Base-by-base conservation (phyloP, 1,139 yeast species). In the Pichia sp. region DNA sequence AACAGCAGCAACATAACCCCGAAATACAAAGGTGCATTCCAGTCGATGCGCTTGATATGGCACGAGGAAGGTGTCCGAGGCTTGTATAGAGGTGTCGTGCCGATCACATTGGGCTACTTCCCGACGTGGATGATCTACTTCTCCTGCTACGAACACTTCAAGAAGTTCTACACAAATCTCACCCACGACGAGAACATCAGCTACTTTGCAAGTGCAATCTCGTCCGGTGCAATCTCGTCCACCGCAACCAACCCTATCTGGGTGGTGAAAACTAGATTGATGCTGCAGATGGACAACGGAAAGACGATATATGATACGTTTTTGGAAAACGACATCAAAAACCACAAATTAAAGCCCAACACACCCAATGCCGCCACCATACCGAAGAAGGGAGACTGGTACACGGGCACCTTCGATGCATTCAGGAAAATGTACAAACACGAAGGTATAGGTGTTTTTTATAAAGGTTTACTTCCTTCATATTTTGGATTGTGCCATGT, bases 81-180 rank as follows among this genome's bases (percentile, higher is more conserved):
- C 0, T 75, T 93, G 23, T 95, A 95, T 69, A 75, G 96, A 59
- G 99, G 99, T 3, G 72, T 95, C 16, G 87, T 86, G 1, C 98
- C 99, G 10, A 90, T 93, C 42, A 80, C 95, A 1, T 72, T 93
- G 53, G 99, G 99, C 0, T 93, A 93, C 70, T 81, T 95, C 62
- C 99, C 99, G 5, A 90, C 98, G 0, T 93, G 99, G 99, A 90
- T 92, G 73, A 88, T 93, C 49, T 93, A 95, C 70, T 95, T 93
- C 72, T 80, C 93, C 11, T 87, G 90, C 41, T 93, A 93, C 70
- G 98, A 92, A 66, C 75, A 80, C 57, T 84, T 92, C 34, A 90
- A 90, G 67, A 66, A 69, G 48, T 68, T 76, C 47, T 80, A 77
- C 60, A 78, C 80, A 8, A 60, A 60, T 23, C 54, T 68, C 16